Base-by-base conservation (phyloP, 2,329 filamentous ascomycete species). In the Pseudocercospora cruenta region DNA sequence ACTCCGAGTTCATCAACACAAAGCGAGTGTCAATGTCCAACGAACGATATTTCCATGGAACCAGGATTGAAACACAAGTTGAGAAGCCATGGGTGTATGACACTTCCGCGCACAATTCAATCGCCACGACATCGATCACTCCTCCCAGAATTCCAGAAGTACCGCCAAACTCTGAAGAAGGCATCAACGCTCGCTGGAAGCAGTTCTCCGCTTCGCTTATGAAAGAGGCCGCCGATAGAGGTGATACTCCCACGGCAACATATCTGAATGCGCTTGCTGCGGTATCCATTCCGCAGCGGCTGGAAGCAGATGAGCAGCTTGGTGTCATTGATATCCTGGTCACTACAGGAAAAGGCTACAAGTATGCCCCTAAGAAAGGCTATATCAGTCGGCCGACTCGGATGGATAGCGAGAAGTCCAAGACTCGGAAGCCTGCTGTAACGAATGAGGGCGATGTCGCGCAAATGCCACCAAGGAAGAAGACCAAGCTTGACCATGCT, bases 61-160 rank as follows among this genome's bases (percentile, higher is more conserved):
- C 69, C 10, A 75, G 81, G 10, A 70, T 80, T 19, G 74, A 79
- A 36, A 75, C 72, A 14, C 74, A 81, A 58, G 67, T 77, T 2
- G 83, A 84, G 70, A 78, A 80, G 55, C 80, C 82, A 4, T 84
- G 81, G 82, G 68, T 81, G 1, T 74, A 58, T 19, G 31, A 84
- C 26, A 16, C 16, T 3, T 43, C 39, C 39, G 39, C 39, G 39
- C 39, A 43, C 3, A 6, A 1, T 8, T 10, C 39, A n/a, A 43
- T 6, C n/a, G 39, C 39, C 19, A 8, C 39, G n/a, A 14, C 39
- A 43, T 6, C 39, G 39, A 8, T 8, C 64, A 78, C 8, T 71
- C 26, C 69, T 28, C 72, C 21, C 63, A 68, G 10, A 45, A 69
- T 53, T 53, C 60, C 54, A 26, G 39, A 16, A 43, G 4, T 6